A percentile compares a stretch with the other conserved stretches of the same genome.
Conservation (phyloP, 2,329 filamentous ascomycete species). For the Pseudocercospora ulei region DNA sequence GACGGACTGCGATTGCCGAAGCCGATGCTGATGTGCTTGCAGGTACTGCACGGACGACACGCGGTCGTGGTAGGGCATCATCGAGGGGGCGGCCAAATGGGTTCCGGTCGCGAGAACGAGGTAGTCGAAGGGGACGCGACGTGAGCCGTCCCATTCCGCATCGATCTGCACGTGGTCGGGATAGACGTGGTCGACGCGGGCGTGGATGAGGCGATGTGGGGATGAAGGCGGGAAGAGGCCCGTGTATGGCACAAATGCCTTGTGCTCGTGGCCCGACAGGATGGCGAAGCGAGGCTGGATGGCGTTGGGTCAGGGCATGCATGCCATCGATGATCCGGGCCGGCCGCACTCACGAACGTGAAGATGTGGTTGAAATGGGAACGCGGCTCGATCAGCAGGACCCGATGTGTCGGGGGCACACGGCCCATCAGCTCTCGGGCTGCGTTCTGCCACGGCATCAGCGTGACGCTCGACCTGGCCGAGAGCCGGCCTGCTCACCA, state of each 20-base stretch:
- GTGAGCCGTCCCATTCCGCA: conserved; percentile 16
- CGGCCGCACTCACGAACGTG: conserved; percentile 16
- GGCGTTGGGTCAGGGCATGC: too few relatives aligned
- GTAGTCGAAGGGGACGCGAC: conserved; percentile 20
- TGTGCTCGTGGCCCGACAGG: conserved; percentile 21
- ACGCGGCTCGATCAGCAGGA: conserved; percentile 23
- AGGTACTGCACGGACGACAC: conserved; percentile 15
- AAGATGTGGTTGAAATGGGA: conserved; percentile 23
- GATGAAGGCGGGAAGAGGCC: conserved; percentile 15
- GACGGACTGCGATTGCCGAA: conserved; percentile 19
- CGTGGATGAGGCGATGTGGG: conserved; percentile 14
- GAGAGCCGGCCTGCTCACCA: conserved; percentile 9
- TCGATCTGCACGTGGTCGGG: conserved; percentile 17
- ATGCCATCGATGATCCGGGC: not conserved
- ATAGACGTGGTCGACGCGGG: conserved; percentile 18
- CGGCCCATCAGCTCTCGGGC: conserved; percentile 20
- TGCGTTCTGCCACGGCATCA: conserved; percentile 12
- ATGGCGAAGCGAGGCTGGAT: conserved; percentile 23
- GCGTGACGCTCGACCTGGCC: not conserved
- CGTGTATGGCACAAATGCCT: conserved; percentile 23
- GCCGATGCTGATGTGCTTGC: conserved; percentile 20
- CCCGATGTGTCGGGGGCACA: conserved; percentile 14
- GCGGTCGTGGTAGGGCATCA: conserved; percentile 19
- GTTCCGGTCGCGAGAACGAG: conserved; percentile 23
- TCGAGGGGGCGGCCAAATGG: conserved; percentile 17